These are phyloP conservation scores for Pseudoscleropodium purum DNA, from an alignment of 225 moss, liverwort and hornwort species.

Conservation along the genomic window DNA sequence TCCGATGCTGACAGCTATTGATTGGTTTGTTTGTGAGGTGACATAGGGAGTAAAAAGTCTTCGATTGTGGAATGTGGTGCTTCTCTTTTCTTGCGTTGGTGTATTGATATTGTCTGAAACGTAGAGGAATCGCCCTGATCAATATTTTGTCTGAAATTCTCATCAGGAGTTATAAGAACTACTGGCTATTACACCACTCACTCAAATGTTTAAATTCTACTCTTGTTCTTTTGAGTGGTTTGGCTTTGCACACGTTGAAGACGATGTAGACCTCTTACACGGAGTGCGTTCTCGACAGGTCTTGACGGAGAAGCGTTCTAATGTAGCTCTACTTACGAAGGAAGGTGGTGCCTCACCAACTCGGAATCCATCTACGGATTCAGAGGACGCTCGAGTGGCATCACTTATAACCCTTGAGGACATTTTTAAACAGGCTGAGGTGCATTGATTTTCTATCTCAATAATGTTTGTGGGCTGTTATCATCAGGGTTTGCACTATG, in stretches of 20 bases:
- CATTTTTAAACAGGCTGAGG: conserved; percentile 74
- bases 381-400: conserved; percentile 91
- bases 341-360: conserved; percentile 78
- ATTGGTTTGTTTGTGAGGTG: neutral
- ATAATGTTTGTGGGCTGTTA: neutral
- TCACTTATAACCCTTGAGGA: conserved; percentile 94
- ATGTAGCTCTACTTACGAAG: conserved; percentile 74
- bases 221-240: neutral
- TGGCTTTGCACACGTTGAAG: neutral
- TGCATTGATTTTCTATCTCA: neutral
- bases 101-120: neutral
- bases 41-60: neutral
- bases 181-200: neutral
- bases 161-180: neutral
- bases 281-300: conserved; percentile 33
- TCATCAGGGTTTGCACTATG: neutral
- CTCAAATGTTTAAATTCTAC: neutral
- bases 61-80: neutral
- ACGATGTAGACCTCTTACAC: neutral
- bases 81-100: neutral
- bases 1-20: neutral
- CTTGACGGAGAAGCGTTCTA: conserved; percentile 80
- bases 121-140: neutral
- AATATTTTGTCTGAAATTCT: neutral
- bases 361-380: conserved; percentile 79